A percentile compares a stretch with the other conserved stretches of the same genome.
Evolutionary conservation across 2,329 filamentous ascomycete genomes (phyloP).

Genomic region (Juglanconis sp.): DNA sequence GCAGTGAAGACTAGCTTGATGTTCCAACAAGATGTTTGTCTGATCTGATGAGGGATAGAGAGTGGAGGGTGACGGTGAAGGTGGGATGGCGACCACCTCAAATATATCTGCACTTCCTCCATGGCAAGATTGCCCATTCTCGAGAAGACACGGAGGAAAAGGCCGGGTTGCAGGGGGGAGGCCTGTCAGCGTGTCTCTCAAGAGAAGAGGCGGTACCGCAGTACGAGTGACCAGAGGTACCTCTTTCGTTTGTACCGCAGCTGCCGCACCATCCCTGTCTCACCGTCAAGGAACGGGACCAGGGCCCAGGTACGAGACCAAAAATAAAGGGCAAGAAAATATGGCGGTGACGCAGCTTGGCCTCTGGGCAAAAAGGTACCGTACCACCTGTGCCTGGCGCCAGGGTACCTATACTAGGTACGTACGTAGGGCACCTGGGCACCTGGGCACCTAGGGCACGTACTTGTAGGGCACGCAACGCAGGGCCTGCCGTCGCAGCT

Average conservation of each 20-base stretch:
- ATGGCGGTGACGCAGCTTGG: constrained; percentile 18
- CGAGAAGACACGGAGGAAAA: neutral
- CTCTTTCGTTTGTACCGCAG: constrained; percentile 16
- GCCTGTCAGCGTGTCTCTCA: neutral
- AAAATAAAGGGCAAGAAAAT: constrained; percentile 11
- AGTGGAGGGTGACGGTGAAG: neutral
- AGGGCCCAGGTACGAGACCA: constrained; percentile 16
- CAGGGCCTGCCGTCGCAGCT: too few species aligned
- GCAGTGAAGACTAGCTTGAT: neutral
- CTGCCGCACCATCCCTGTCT: constrained; percentile 17
- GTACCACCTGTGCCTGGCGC: neutral
- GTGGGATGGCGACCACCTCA: neutral
- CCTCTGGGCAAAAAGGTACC: constrained; percentile 5
- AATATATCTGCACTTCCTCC: constrained; percentile 6
- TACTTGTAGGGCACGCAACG: too few species aligned
- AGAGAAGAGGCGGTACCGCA: neutral
- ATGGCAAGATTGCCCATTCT: constrained; percentile 2
- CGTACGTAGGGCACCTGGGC: neutral
- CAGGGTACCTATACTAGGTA: neutral
- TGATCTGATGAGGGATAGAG: constrained; percentile 1
- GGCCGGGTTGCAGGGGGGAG: neutral
- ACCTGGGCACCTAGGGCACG: too few species aligned
- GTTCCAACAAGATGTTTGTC: neutral
- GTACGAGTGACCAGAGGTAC: constrained; percentile 14
- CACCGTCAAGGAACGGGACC: constrained; percentile 15